phyloP scores from a whole-genome alignment of 169 alveolate genomes.

The Eimeria maxima region DNA sequence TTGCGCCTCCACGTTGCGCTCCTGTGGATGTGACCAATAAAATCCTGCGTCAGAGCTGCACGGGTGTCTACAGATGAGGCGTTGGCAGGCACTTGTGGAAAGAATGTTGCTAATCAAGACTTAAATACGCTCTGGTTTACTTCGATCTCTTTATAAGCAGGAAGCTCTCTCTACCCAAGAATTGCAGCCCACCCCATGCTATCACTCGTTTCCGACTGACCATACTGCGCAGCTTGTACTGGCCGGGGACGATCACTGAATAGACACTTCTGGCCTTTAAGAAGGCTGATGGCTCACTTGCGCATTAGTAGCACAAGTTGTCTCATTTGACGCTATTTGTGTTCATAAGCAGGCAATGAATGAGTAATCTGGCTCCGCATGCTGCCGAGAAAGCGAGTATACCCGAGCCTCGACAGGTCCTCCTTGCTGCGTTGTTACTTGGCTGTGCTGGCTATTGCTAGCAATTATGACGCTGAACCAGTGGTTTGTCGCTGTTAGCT shows the following conservation, averaged over 20 bases:
- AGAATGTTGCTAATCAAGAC: background rate
- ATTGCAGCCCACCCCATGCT: background rate
- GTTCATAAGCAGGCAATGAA: background rate
- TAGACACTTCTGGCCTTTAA: background rate
- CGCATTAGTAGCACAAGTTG: background rate
- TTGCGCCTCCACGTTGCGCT: background rate
- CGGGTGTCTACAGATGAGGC: background rate
- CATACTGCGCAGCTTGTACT: background rate
- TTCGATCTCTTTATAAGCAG: background rate
- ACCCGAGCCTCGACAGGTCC: background rate
- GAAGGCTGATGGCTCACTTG: background rate
- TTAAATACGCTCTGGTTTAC: background rate
- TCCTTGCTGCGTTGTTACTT: background rate
- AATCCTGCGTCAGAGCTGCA: background rate
- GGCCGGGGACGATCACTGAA: background rate
- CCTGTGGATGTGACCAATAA: background rate
- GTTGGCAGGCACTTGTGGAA: background rate
- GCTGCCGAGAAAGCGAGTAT: background rate
- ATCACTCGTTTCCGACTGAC: background rate
- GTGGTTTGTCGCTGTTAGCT: background rate
- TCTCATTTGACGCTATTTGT: background rate
- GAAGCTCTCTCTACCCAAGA: slow-evolving; percentile 9
- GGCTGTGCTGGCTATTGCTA: slow-evolving; percentile 17
- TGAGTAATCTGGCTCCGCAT: background rate
- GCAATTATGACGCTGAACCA: background rate